Evolutionary conservation across 148 eudicot species (phyloP).

Genomic region (Persicaria tinctoria): DNA sequence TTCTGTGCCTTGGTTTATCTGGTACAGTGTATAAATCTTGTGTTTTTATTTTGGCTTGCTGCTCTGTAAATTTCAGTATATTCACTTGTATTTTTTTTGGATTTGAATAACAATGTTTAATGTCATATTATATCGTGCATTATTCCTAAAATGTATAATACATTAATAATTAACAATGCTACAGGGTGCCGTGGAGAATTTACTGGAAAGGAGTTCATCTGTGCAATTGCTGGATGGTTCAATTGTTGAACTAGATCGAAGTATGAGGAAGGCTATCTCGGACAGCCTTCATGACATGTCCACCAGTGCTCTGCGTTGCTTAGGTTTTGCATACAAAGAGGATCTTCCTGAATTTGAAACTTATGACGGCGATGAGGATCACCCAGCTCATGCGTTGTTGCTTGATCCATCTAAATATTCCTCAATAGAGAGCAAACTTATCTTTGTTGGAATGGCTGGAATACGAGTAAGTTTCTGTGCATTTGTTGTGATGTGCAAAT

Average conservation of each 20-base stretch:
- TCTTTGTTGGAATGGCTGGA: slow-evolving; percentile 28
- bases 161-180: background rate
- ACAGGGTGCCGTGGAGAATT: slow-evolving; percentile 28
- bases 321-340: slow-evolving; percentile 27
- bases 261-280: slow-evolving; percentile 10
- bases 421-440: slow-evolving; percentile 22
- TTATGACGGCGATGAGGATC: slow-evolving; percentile 26
- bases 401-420: slow-evolving; percentile 24
- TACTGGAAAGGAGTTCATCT: slow-evolving; percentile 22
- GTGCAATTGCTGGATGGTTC: slow-evolving; percentile 28
- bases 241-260: slow-evolving; percentile 20
- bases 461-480: slow-evolving; percentile 19
- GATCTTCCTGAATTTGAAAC: slow-evolving; percentile 22
- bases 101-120: background rate
- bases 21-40: background rate
- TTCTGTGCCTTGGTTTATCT: background rate
- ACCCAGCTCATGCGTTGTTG: slow-evolving; percentile 24
- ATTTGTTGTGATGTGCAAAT: too few species aligned
- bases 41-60: background rate
- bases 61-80: background rate
- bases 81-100: background rate
- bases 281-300: slow-evolving; percentile 20
- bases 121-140: background rate
- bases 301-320: slow-evolving; percentile 21
- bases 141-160: background rate